Conservation (phyloP, 1,284 basidiomycete species). For the Heterobasidion irregulare region DNA sequence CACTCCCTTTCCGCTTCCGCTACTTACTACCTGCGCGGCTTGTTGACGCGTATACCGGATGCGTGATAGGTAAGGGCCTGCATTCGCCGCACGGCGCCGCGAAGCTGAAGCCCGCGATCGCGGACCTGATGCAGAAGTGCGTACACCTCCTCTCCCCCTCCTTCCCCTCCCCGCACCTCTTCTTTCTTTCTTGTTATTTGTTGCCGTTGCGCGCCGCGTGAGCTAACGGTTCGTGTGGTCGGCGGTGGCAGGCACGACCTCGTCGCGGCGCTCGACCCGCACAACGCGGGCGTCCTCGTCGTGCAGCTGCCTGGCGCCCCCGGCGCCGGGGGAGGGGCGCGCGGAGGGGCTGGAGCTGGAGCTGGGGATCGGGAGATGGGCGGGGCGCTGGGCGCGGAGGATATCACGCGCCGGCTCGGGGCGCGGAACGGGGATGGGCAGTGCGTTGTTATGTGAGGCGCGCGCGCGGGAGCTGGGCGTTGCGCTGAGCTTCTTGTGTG, state of each 20-base stretch:
- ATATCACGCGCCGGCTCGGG: neutral
- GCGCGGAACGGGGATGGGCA: neutral
- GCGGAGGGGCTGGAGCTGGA: no score
- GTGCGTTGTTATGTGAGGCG: neutral
- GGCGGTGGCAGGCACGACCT: slow-evolving; percentile 74
- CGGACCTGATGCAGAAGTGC: slow-evolving; percentile 78
- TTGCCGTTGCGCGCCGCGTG: neutral
- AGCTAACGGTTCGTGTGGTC: no score
- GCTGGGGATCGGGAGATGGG: neutral
- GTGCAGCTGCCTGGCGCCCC: slow-evolving; percentile 55
- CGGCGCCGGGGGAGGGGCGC: no score
- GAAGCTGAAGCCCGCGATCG: slow-evolving; percentile 92
- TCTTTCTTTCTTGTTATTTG: no score
- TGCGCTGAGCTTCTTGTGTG: no score
- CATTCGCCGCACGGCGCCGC: slow-evolving; percentile 78
- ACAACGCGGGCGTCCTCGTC: slow-evolving; percentile 82
- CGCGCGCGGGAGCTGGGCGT: no score
- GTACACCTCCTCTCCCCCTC: no score
- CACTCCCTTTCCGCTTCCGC: slow-evolving; percentile 7
- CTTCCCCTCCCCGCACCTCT: slow-evolving; percentile 2
- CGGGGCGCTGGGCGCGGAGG: neutral
- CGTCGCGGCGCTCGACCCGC: slow-evolving; percentile 70
- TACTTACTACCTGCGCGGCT: neutral
- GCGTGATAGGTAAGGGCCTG: slow-evolving; percentile 61
- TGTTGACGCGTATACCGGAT: neutral